Base-by-base conservation (phyloP, 176 grass and related monocot genomes). In the Oryza punctata region DNA sequence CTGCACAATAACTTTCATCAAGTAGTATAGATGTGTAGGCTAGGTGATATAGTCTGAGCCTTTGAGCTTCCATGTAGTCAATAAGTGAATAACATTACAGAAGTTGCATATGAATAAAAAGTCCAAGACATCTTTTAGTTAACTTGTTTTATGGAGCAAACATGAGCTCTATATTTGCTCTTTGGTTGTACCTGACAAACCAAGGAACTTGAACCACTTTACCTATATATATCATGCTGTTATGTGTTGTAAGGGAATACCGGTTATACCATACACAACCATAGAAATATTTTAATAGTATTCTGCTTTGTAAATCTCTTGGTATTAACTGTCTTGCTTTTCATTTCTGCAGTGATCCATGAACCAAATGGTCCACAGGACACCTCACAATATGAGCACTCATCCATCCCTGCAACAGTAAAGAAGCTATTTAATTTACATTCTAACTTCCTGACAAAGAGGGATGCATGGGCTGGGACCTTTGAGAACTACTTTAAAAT, bases 401-500 rank as follows among this genome's bases (percentile, higher is more conserved):
- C 93, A 9, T 99, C 96, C 3, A 89, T 99, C 63, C 91, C 91
- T 63, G 76, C 93, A 70, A 96, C 89, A 1, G 89, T 99, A 5
- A 96, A 94, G 85, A 93, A 87, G 67, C 83, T 99, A 23, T 99
- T 99, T 85, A 94, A 94, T 86, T 89, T 99, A 63, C 89, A 94
- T 47, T 90, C 93, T 23, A 94, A 95, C 74, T 99, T 85, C 63
- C 91, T 99, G 21, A 99, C 96, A 49, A 99, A 96, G 87, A 94
- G 91, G 82, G 96, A 99, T 73, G 83, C 87, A 84, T 96, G 96
- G 93, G 91, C 91, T 60, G 93, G 89, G 12, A 94, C 93, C 47
- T 99, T 96, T 71, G 96, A 99, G 73, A 86, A 64, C 79, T 85
- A 87, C 73, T 83, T 99, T 38, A 85, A 80, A 61, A 65, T 96